Evolutionary conservation across 148 eudicot species (phyloP), one percentile per base, ranked within the genome.

Genomic region (Diospyros lotus): DNA sequence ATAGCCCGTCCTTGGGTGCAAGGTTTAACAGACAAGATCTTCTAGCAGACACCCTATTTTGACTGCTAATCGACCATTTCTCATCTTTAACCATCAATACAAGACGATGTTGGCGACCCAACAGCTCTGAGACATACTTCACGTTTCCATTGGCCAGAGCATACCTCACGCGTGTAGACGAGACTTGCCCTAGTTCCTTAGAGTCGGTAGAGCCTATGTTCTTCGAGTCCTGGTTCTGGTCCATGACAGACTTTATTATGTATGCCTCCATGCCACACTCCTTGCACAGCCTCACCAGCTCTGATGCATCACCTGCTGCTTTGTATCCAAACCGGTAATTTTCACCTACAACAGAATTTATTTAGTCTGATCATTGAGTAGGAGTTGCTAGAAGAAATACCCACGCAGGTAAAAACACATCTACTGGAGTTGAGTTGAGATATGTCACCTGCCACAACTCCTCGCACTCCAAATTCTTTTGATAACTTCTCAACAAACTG

Each of bases 401-500:
- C 12, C 8, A 54, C 39, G 42, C 10, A n/a, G n/a, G n/a, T 10
- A 2, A 13, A 50, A 40, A 46, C 42, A 73, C 9, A 28, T 9
- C 51, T 12, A 52, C 13, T 15, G 64, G 4, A 38, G 28, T n/a
- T 12, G 1, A 28, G 42, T n/a, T 42, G 13, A 59, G 52, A 56
- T 18, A 50, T 63, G 78, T 82, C 61, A 96, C 98, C 99, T 87
- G 99, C 99, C 59, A 93, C 99, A 79, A 96, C 98, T 41, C 98
- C 98, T 73, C 74, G 77, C 39, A 93, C 88, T 75, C 98, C 98
- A 64, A 93, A 89, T 76, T 93, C 92, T 79, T 80, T 79, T 28
- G 94, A 82, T 74, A 96, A 73, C 82, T 91, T 96, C 90, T 93
- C 99, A 64, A 96, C 99, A 81, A 96, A 96, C 55, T 96, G 93